Evolutionary conservation across 176 grass and related monocot genomes (phyloP).

Genomic region (Bothriochloa decipiens): DNA sequence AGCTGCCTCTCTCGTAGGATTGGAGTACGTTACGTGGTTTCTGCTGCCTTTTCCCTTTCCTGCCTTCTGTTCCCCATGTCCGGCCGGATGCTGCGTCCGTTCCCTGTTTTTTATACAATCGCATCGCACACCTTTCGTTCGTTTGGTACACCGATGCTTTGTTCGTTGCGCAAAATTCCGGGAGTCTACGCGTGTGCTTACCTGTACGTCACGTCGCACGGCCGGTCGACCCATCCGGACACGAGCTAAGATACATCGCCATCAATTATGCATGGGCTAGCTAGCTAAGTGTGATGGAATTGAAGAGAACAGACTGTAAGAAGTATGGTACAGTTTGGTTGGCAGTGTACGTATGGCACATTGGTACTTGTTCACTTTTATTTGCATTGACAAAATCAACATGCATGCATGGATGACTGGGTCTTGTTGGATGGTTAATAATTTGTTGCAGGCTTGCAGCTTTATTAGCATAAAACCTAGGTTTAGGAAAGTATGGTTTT

Average conservation of each 20-base stretch:
- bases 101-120: background rate
- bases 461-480: too few relatives aligned
- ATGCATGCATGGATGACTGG: background rate
- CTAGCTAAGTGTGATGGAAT: background rate
- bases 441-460: too few relatives aligned
- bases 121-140: slow-evolving; percentile 8
- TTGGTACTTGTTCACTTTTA: background rate
- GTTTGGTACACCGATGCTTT: slow-evolving; percentile 42
- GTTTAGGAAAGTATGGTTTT: background rate
- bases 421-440: background rate
- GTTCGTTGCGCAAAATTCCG: slow-evolving; percentile 35
- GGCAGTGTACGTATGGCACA: slow-evolving; percentile 2
- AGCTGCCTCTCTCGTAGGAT: background rate
- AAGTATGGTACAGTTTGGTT: slow-evolving; percentile 6
- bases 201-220: slow-evolving; percentile 32
- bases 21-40: slow-evolving; percentile 34
- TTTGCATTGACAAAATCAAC: background rate
- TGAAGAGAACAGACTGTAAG: background rate
- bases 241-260: background rate
- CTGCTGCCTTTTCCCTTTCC: slow-evolving; percentile 23
- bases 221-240: background rate
- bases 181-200: slow-evolving; percentile 15
- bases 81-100: background rate
- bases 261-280: slow-evolving; percentile 2
- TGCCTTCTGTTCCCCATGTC: slow-evolving; percentile 15